Evolutionary conservation across 495 filamentous ascomycete genomes (phyloP), one percentile per base, ranked within the genome.

Genomic region (Annulohypoxylon moriforme): DNA sequence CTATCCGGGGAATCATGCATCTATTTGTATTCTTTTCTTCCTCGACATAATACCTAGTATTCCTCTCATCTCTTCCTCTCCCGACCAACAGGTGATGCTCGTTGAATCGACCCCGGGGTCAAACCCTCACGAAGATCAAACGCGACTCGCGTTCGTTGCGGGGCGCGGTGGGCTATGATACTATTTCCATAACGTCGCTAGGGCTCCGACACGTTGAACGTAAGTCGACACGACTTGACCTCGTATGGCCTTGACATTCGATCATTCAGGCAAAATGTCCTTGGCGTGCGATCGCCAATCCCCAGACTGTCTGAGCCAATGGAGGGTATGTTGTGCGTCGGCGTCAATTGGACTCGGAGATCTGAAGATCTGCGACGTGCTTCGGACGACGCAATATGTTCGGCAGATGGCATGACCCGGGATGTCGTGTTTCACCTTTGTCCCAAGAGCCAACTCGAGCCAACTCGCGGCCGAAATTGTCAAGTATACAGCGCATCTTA

Each of bases 231-330:
- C 52, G 67, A 60, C 58, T 59, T 63, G 22, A 46, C 50, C 33
- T 55, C 10, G 16, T 38, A 22, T 29, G 46, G 20, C 46, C 20
- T 13, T 50, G 46, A 40, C 46, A 4, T 31, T 22, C 24, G 22
- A 24, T 27, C 11, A 52, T 24, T 25, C 24, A 52, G 13, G 47
- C 47, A 50, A 59, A 62, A 25, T 58, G 36, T 1, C 1, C 59
- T 72, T 72, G 69, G 69, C 55, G 70, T 65, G 38, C n/a, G 70
- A 73, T 73, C 70, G 55, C 20, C 70, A 49, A 47, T 55, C 69
- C 59, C 60, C 55, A 64, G 66, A 69, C 63, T 16, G 64, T 60
- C 64, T 25, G 42, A 55, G 69, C 67, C 67, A 68, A 68, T 60
- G 29, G 60, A 61, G 9, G 29, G 10, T 29, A n/a, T 27, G 29